Conservation (phyloP, 2,329 filamentous ascomycete genomes). For the Colletotrichum scovillei region DNA sequence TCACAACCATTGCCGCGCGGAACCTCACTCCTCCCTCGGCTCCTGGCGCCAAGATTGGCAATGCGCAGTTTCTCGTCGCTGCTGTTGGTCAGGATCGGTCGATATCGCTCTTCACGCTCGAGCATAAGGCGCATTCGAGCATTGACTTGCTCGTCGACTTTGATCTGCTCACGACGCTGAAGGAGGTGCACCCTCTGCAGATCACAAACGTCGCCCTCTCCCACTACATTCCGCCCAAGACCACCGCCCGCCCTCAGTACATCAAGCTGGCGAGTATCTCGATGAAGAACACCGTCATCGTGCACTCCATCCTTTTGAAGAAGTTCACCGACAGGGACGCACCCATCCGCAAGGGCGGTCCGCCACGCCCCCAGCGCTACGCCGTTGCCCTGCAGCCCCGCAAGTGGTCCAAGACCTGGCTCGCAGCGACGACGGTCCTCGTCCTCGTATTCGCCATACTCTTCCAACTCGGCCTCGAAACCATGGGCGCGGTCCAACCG, state of each 20-base stretch:
- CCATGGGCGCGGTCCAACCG: conserved; percentile 67
- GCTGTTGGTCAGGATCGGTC: conserved; percentile 84
- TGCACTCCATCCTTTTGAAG: conserved; percentile 81
- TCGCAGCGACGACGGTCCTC: conserved; percentile 66
- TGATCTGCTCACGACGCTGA: conserved; percentile 63
- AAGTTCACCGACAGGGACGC: conserved; percentile 51
- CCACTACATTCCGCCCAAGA: conserved; percentile 65
- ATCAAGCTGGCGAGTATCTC: conserved; percentile 85
- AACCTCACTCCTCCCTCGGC: conserved; percentile 70
- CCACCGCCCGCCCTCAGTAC: conserved; percentile 60
- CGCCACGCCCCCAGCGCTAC: conserved; percentile 71
- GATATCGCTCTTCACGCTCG: conserved; percentile 81
- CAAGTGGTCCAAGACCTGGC: conserved; percentile 59
- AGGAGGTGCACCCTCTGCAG: conserved; percentile 64
- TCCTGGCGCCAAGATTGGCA: conserved; percentile 62
- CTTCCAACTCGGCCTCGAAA: conserved; percentile 73
- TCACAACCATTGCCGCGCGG: conserved; percentile 81
- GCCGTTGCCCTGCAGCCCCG: conserved; percentile 72
- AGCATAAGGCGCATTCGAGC: conserved; percentile 65
- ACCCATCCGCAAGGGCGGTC: conserved; percentile 47
- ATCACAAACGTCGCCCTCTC: conserved; percentile 72
- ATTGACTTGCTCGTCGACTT: conserved; percentile 65
- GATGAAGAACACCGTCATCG: conserved; percentile 81
- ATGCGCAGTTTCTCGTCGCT: conserved; percentile 83
- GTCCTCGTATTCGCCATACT: conserved; percentile 71